Evolutionary conservation across 2,329 filamentous ascomycete species (phyloP).

Genomic region (Conoideocrella luteorostrata): DNA sequence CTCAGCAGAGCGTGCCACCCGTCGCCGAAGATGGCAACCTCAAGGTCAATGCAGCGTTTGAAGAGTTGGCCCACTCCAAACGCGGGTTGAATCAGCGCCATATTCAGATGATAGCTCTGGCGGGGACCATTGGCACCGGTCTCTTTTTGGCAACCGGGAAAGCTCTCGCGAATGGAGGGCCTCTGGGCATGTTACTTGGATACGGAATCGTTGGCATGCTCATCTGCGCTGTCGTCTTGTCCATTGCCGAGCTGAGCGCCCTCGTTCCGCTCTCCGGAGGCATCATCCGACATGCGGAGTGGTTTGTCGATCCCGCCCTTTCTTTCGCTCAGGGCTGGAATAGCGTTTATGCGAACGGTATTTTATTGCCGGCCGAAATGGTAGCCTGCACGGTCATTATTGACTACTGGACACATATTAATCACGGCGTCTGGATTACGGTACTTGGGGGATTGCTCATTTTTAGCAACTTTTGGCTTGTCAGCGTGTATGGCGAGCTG

Average conservation of each 20-base stretch:
- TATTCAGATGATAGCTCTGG: slow-evolving; percentile 45
- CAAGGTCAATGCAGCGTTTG: slow-evolving; percentile 7
- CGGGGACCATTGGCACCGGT: slow-evolving; percentile 49
- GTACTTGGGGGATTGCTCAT: slow-evolving; percentile 46
- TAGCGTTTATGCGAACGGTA: slow-evolving; percentile 43
- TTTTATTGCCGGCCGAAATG: slow-evolving; percentile 46
- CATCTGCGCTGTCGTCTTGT: slow-evolving; percentile 41
- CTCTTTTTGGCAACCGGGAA: slow-evolving; percentile 63
- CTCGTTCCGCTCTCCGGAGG: slow-evolving; percentile 55
- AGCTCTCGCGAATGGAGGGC: slow-evolving; percentile 56
- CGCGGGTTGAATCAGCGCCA: slow-evolving; percentile 27
- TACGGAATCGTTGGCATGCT: slow-evolving; percentile 52
- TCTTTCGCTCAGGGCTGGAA: slow-evolving; percentile 50
- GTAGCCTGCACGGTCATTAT: slow-evolving; percentile 49
- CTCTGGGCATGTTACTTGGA: slow-evolving; percentile 37
- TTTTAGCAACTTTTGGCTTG: slow-evolving; percentile 49
- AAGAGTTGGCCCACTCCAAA: slow-evolving; percentile 6
- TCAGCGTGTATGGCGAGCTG: slow-evolving; percentile 52
- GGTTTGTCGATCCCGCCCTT: slow-evolving; percentile 51
- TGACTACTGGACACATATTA: slow-evolving; percentile 33
- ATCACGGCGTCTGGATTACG: slow-evolving; percentile 48
- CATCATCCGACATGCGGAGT: slow-evolving; percentile 55
- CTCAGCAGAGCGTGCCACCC: background rate
- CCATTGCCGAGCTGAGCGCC: slow-evolving; percentile 54
- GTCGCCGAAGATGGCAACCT: background rate